These are phyloP conservation scores for Sequoia sempervirens DNA, from an alignment of 75 land plant genomes.

Conservation along the genomic window DNA sequence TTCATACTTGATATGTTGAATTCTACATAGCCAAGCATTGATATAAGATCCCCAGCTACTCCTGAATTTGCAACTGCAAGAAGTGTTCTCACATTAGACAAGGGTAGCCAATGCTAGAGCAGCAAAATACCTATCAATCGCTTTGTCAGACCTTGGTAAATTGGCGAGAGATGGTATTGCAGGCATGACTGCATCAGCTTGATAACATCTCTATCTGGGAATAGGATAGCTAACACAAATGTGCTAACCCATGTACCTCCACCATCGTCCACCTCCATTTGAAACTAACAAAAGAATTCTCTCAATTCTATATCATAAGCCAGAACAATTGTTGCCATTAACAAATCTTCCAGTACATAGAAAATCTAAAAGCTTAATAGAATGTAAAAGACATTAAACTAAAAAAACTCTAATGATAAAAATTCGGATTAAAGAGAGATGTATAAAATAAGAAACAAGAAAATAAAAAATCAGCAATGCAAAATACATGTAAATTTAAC, in stretches of 20 bases:
- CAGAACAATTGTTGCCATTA: background rate
- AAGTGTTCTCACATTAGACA: constrained; percentile 58
- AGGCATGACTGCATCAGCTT: constrained; percentile 46
- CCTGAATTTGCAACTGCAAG: constrained; percentile 91
- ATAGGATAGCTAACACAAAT: constrained; percentile 64
- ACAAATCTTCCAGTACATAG: background rate
- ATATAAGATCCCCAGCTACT: constrained; percentile 66
- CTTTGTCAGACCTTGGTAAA: constrained; percentile 56
- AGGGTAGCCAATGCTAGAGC: constrained; percentile 47
- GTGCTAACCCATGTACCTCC: constrained; percentile 66
- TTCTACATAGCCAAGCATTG: constrained; percentile 66
- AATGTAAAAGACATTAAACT: background rate
- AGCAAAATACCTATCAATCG: no score
- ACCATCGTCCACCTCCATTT: constrained; percentile 50
- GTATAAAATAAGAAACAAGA: background rate
- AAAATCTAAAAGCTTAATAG: background rate
- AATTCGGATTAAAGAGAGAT: constrained; percentile 10
- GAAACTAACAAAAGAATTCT: constrained; percentile 8
- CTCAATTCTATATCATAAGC: background rate
- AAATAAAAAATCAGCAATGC: no score
- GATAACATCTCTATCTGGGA: constrained; percentile 52
- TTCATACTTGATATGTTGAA: constrained; percentile 40
- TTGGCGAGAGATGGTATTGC: constrained; percentile 50
- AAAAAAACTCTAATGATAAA: background rate
- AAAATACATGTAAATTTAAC: background rate